Base-by-base conservation (phyloP, 1,139 yeast genomes). In the Lodderomyces margitis region DNA sequence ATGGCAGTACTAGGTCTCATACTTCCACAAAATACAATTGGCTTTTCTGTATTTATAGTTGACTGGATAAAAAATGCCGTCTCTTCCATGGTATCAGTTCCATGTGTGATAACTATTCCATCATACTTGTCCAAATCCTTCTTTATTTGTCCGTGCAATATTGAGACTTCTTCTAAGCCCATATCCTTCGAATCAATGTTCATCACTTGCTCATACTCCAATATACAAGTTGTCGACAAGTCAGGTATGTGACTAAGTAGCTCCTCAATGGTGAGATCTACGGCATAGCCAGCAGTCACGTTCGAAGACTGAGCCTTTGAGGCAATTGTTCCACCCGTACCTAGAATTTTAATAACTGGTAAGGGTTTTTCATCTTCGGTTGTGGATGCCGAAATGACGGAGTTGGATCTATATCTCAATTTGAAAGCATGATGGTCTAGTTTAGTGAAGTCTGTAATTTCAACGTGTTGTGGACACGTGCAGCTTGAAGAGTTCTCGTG, bases 321-420 rank as follows among this genome's bases (percentile, higher is more conserved):
- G 1, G 87, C 87, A 50, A 82, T 82, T 2, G 88, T 82, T 11
- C 88, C 88, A 8, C 88, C 88, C 1, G 88, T 82, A 2, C 87
- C 88, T 27, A 82, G 62, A 17, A 82, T 79, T 50, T 81, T 81
- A 39, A 82, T 64, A 5, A 58, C 57, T 1, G 80, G 80, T 33
- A 69, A 21, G 46, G 42, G 5, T 10, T 15, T n/a, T 16, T 35
- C 39, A 48, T 54, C 24, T 37, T 46, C 25, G 34, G 43, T 15
- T 24, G 42, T n/a, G 16, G 40, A 28, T 4, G 42, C 25, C 4
- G 56, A 51, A 2, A 37, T 32, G 2, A 37, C 19, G 2, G 57
- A 53, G 36, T 46, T 49, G n/a, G 55, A 48, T 9, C 57, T 31
- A 25, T 54, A 55, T 34, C 49, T 44, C 17, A 55, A 43, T 36